These are phyloP conservation scores for Rhodotorula paludigena DNA, from an alignment of 768 basidiomycete genomes.

Conservation along the genomic window DNA sequence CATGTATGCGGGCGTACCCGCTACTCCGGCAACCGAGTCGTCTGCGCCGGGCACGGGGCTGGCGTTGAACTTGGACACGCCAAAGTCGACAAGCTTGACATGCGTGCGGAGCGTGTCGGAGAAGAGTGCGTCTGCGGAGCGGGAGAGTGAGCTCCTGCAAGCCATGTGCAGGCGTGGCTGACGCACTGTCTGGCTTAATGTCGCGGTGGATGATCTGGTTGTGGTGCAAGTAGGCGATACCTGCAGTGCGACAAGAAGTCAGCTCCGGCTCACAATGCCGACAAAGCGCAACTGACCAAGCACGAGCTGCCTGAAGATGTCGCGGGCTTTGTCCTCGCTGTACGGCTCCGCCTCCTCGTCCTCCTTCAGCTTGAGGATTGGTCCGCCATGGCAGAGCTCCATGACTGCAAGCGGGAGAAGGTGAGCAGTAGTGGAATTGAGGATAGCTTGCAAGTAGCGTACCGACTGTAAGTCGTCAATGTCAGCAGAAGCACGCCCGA, in stretches of 20 bases:
- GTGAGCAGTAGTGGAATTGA: background rate
- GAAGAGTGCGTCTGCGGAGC: constrained; percentile 70
- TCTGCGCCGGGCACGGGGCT: background rate
- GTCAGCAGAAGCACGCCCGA: background rate
- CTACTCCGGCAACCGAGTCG: constrained; percentile 58
- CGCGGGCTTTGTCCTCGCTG: constrained; percentile 35
- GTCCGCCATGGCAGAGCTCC: constrained; percentile 37
- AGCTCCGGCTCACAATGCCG: background rate
- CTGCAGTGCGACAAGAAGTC: background rate
- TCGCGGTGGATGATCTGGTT: constrained; percentile 43
- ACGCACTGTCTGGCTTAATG: constrained; percentile 43
- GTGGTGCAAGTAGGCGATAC: constrained; percentile 39
- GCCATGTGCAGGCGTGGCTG: background rate
- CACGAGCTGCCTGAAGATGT: constrained; percentile 41
- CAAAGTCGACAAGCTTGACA: constrained; percentile 97
- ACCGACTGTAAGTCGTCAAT: constrained; percentile 2
- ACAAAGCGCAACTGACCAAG: constrained; percentile 15
- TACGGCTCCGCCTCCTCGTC: constrained; percentile 26
- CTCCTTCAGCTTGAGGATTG: constrained; percentile 28
- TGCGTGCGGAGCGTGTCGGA: constrained; percentile 64
- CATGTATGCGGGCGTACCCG: constrained; percentile 90
- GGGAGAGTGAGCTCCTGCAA: background rate
- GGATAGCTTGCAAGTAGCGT: background rate
- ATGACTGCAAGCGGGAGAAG: constrained; percentile 15
- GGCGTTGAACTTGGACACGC: constrained; percentile 82